Evolutionary conservation across 23 red algal species (phyloP).

Genomic region (Gracilaria caudata): DNA sequence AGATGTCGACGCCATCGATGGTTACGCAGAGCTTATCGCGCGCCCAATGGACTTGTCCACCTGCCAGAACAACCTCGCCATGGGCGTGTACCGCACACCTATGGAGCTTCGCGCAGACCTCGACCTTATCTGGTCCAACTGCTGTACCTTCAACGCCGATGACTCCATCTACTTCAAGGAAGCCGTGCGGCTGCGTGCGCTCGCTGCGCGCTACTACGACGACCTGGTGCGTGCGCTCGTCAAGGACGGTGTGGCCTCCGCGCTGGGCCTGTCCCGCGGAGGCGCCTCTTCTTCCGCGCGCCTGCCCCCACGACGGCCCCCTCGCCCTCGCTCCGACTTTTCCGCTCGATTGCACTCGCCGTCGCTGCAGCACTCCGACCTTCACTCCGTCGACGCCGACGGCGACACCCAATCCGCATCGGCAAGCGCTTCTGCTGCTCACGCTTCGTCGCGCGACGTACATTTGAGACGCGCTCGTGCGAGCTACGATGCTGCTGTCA

Average conservation of each 20-base stretch:
- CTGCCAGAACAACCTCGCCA: conserved; percentile 70
- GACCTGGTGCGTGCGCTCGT: conserved; percentile 37
- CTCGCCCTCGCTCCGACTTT: conserved; percentile 31
- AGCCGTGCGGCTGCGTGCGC: conserved; percentile 63
- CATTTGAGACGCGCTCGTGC: conserved; percentile 40
- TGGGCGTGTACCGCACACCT: conserved; percentile 73
- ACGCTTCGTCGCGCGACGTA: conserved; percentile 22
- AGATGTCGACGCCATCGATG: conserved; percentile 65
- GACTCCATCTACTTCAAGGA: conserved; percentile 76
- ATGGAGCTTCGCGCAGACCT: conserved; percentile 79
- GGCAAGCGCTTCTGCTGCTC: conserved; percentile 37
- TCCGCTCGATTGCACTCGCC: conserved; percentile 28
- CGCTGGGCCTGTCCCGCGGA: conserved; percentile 38
- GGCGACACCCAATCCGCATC: conserved; percentile 42
- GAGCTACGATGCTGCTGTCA: conserved; percentile 38
- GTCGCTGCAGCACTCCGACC: conserved; percentile 25
- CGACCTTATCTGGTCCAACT: conserved; percentile 94
- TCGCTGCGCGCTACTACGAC: conserved; percentile 66
- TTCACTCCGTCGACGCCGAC: conserved; percentile 35
- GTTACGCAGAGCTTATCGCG: conserved; percentile 74
- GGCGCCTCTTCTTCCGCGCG: conserved; percentile 10
- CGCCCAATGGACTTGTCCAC: conserved; percentile 93
- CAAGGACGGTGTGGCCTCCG: conserved; percentile 61
- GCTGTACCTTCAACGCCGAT: conserved; percentile 85
- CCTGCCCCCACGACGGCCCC: conserved; percentile 25